phyloP scores from a whole-genome alignment of 1,284 basidiomycete species.

The Trichosporon sp. region DNA sequence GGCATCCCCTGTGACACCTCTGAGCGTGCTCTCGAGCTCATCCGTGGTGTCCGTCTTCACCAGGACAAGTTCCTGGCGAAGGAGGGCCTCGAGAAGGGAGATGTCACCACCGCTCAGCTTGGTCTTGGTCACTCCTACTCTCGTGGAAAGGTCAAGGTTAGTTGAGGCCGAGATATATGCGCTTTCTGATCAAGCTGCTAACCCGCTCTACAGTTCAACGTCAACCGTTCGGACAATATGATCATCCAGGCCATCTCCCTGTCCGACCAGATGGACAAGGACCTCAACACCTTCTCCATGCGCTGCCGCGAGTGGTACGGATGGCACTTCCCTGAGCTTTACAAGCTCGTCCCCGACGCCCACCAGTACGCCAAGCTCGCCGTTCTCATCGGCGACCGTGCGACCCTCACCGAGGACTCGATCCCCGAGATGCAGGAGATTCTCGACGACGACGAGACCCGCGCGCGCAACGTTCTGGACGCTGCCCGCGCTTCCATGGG shows the following conservation, averaged over 20 bases:
- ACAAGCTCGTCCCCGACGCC: conserved; percentile 90
- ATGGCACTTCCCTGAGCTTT: conserved; percentile 99
- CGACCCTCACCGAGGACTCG: conserved; percentile 56
- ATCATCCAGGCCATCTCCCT: conserved; percentile 99
- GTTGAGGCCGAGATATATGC: conserved; percentile 17
- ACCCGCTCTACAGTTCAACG: conserved; percentile 68
- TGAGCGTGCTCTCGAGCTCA: conserved; percentile 79
- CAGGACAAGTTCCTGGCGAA: conserved; percentile 74
- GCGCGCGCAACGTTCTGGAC: conserved; percentile 90
- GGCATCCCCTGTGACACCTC: conserved; percentile 79
- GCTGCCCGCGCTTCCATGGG: conserved; percentile 95
- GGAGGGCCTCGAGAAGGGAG: conserved; percentile 68
- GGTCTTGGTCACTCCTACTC: conserved; percentile 98
- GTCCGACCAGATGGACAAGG: conserved; percentile 98
- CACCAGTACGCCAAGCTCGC: conserved; percentile 86
- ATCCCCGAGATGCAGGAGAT: conserved; percentile 76
- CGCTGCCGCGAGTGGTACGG: conserved; percentile 98
- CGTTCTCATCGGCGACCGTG: conserved; percentile 85
- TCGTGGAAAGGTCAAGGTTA: conserved; percentile 83
- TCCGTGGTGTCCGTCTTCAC: conserved; percentile 89
- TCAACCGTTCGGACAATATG: conserved; percentile 99
- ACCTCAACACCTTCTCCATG: conserved; percentile 99
- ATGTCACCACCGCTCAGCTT: conserved; percentile 88
- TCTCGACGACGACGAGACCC: conserved; percentile 77
- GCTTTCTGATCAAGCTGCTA: conserved; percentile 2